Conservation (phyloP, 441 rosid genomes). For the Hura crepitans region DNA sequence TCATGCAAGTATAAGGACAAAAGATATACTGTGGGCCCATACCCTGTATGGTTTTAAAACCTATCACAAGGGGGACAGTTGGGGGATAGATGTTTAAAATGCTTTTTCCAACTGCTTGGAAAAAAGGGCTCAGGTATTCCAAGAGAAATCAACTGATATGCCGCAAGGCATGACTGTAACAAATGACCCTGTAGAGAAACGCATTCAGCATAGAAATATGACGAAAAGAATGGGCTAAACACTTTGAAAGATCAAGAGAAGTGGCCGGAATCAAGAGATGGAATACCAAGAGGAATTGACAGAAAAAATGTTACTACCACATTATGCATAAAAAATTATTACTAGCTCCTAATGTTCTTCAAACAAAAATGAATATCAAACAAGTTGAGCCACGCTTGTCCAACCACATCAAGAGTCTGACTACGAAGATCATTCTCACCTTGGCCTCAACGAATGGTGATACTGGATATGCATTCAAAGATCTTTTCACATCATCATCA, state of each 20-base stretch:
- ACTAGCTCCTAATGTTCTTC: neutral
- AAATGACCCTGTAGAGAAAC: neutral
- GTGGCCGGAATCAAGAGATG: neutral
- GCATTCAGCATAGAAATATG: too few species aligned
- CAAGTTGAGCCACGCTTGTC: neutral
- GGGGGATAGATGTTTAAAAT: too few species aligned
- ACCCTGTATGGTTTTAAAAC: neutral
- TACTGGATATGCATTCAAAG: conserved; percentile 46
- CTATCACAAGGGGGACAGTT: neutral
- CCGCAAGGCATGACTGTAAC: neutral
- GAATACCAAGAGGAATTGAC: neutral
- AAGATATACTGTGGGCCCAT: neutral
- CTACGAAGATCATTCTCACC: conserved; percentile 32
- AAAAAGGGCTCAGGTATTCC: neutral
- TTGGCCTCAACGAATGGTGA: conserved; percentile 61
- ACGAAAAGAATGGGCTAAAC: neutral
- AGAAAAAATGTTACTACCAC: neutral
- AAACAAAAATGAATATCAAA: neutral
- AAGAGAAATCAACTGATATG: neutral
- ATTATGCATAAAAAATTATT: neutral
- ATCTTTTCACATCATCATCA: conserved; percentile 56
- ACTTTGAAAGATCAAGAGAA: neutral
- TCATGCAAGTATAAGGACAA: too few species aligned
- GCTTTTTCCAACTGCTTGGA: neutral
- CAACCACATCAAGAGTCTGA: neutral